phyloP scores from a whole-genome alignment of 345 rosid species.

The Viola odorata region DNA sequence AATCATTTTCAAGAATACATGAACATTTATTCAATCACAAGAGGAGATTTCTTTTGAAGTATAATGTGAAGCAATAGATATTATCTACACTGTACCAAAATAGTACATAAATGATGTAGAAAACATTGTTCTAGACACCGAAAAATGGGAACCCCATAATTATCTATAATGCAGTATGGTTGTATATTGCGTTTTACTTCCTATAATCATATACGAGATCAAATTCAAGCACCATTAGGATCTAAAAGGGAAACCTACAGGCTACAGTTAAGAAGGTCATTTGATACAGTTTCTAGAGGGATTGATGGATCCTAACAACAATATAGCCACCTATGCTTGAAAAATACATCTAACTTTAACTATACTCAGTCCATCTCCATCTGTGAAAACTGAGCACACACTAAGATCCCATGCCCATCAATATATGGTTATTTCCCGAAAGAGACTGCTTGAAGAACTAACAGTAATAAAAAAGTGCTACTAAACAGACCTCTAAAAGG shows the following conservation, averaged over 20 bases:
- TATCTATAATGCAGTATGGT: too few relatives aligned
- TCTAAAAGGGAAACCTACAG: too few relatives aligned
- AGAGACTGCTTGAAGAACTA: background rate
- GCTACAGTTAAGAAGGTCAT: too few relatives aligned
- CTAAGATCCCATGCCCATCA: background rate
- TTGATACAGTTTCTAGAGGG: too few relatives aligned
- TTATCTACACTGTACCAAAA: background rate
- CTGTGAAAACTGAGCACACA: background rate
- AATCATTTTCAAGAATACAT: background rate
- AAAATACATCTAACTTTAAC: background rate
- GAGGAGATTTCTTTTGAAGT: conserved; percentile 1
- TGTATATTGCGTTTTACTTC: too few relatives aligned
- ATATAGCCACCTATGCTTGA: too few relatives aligned
- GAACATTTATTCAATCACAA: background rate
- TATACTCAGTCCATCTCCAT: background rate
- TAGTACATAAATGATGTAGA: too few relatives aligned
- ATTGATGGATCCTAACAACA: too few relatives aligned
- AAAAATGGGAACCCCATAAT: too few relatives aligned
- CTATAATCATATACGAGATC: too few relatives aligned
- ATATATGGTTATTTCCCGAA: background rate
- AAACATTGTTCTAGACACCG: too few relatives aligned
- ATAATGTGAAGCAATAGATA: background rate
- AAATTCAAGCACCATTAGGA: too few relatives aligned
- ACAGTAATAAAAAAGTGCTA: background rate
- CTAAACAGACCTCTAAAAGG: background rate